Conservation (phyloP, 2,329 filamentous ascomycete genomes). For the Falciphora oryzae region DNA sequence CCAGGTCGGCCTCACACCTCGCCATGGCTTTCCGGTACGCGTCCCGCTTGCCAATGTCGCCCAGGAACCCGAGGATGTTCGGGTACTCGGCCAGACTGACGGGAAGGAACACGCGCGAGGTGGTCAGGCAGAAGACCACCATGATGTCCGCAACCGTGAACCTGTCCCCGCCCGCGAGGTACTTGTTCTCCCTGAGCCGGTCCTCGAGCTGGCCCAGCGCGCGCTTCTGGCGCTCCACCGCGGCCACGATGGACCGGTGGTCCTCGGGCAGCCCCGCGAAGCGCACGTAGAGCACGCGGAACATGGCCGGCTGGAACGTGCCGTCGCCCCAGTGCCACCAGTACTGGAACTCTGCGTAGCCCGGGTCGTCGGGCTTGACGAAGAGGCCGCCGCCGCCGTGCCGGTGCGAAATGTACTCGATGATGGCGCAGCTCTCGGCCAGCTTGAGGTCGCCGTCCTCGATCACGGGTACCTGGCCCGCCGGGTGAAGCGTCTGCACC, state of each 20-base stretch:
- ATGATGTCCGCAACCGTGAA: conserved; percentile 64
- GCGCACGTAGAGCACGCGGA: conserved; percentile 27
- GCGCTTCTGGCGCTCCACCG: conserved; percentile 27
- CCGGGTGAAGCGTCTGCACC: conserved; percentile 40
- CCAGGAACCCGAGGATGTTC: conserved; percentile 39
- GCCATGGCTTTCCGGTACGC: conserved; percentile 41
- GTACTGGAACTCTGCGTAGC: conserved; percentile 57
- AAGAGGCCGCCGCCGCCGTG: conserved; percentile 45
- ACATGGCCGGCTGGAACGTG: conserved; percentile 33
- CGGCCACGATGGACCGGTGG: conserved; percentile 17
- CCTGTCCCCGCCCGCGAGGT: conserved; percentile 49
- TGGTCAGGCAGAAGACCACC: conserved; percentile 55
- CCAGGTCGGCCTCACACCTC: conserved; percentile 43
- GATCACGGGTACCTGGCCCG: conserved; percentile 55
- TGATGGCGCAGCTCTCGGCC: conserved; percentile 53
- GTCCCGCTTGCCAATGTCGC: conserved; percentile 35
- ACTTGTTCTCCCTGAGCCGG: conserved; percentile 40
- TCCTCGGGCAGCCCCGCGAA: conserved; percentile 18
- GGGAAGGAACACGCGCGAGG: conserved; percentile 48
- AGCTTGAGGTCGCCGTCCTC: conserved; percentile 49
- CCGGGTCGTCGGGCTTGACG: conserved; percentile 35
- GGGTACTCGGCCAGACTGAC: conserved; percentile 34
- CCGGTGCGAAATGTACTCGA: conserved; percentile 55
- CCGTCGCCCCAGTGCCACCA: conserved; percentile 57
- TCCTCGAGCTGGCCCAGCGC: conserved; percentile 41